Base-by-base conservation (phyloP, 1,284 basidiomycete genomes). In the Apiotrichum domesticum region DNA sequence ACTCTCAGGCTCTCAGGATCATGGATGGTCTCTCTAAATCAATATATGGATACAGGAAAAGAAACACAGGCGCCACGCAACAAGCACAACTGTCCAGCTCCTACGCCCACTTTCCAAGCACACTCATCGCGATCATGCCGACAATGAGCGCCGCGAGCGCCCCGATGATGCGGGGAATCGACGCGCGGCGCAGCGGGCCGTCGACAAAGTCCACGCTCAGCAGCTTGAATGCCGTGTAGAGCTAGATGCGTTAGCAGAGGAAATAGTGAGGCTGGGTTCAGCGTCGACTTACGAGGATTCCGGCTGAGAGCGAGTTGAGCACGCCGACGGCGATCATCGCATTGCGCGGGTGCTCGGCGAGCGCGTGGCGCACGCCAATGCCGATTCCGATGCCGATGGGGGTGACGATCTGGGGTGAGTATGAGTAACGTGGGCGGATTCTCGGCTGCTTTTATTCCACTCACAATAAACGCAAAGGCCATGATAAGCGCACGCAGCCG, bases 31-130 rank as follows among this genome's bases (percentile, higher is more conserved):
- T 21, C 21, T 21, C 21, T 21, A 21, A 21, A 21, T 21, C 21
- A 21, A 21, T 21, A 21, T 21, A 21, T 21, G 21, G 21, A 21
- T 21, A 21, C 21, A 21, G 21, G 21, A 21, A 21, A 21, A 21
- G 21, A 21, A 21, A 21, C 21, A 21, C 21, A 21, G 21, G 21
- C 21, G 21, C 21, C 21, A 21, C 21, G 21, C 21, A 21, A 21
- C 21, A 21, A 21, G 21, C 21, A 21, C 21, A 21, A 21, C 21
- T 21, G 21, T 21, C 21, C 21, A 21, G 21, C 21, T 21, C 21
- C 21, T 64, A 74, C 0, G 72, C 73, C 73, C 75, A 77, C 57
- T 74, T 75, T 8, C 73, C 75, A 1, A 77, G 66, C 3, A 77
- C 68, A 37, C 68, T 69, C 75, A 75, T 73, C 33, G 63, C 65